These are phyloP conservation scores for Thinopyrum elongatum DNA, from an alignment of 176 grass and related monocot species.

Conservation along the genomic window DNA sequence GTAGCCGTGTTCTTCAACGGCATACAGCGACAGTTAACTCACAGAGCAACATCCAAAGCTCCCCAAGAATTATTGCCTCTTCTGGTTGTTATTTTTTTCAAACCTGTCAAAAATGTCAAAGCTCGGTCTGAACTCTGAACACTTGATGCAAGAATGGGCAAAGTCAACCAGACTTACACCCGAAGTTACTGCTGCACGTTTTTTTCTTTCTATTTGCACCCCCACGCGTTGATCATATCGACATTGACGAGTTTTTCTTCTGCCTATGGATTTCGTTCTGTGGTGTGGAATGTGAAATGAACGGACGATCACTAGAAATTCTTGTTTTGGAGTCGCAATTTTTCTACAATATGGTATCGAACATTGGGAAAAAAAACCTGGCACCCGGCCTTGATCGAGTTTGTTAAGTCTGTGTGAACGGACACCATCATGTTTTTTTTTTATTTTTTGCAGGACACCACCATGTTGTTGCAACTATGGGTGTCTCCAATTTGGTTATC, in stretches of 20 bases:
- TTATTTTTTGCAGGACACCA: no score
- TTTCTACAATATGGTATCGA: no score
- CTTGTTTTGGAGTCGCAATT: neutral
- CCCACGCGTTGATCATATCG: neutral
- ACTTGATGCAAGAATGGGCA: no score
- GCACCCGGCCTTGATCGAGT: no score
- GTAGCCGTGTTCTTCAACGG: neutral
- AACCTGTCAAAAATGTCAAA: neutral
- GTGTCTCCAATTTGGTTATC: no score
- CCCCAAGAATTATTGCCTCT: neutral
- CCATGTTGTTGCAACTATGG: no score
- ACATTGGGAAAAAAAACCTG: no score
- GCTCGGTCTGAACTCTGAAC: neutral
- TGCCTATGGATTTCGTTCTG: neutral
- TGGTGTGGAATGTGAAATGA: neutral
- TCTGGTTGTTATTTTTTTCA: conserved; percentile 20
- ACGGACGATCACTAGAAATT: neutral
- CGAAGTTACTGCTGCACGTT: neutral
- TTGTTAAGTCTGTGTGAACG: no score
- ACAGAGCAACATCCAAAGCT: neutral
- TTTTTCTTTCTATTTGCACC: neutral
- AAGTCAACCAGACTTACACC: conserved; percentile 29
- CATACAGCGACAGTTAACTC: neutral
- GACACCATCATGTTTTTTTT: no score
- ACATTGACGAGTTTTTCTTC: neutral